Base-by-base conservation (phyloP, 306 rosid species). In the Sindora glabra region DNA sequence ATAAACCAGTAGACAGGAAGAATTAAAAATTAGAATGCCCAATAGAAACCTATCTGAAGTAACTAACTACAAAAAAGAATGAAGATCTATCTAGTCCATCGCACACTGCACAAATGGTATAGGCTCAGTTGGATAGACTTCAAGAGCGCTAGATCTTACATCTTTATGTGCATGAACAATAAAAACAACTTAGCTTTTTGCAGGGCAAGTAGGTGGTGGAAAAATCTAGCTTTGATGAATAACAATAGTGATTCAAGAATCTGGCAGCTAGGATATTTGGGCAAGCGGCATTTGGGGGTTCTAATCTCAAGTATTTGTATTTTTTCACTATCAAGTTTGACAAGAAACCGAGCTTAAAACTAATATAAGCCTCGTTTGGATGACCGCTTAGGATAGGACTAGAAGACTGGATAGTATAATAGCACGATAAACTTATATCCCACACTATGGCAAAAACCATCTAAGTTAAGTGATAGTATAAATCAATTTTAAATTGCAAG, bases 1-100 rank as follows among this genome's bases (percentile, higher is more conserved):
- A 74, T 41, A 47, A 63, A 74, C 27, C 44, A 44, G 13, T 13
- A 39, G 51, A 70, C 23, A n/a, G 40, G 7, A 39, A 69, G 19
- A 36, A 56, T 15, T 56, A 67, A 56, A 25, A 30, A 56, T 13
- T 42, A 56, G 3, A 56, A 27, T 38, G 50, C 7, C 39, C 23
- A 57, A 3, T 14, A 10, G 8, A 5, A 5, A 38, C 19, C 47
- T 4, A 56, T 8, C 41, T 4, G 17, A 4, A 30, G 59, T n/a
- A 38, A 23, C 18, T 13, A 53, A 15, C 4, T 33, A 41, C 11
- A 2, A 18, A 54, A 54, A 15, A 13, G 19, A 22, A 48, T 1
- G 46, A 37, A 22, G 49, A 13, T n/a, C 2, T 12, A 37, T 6
- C 36, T 10, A 56, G 21, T 19, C n/a, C 8, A 21, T n/a, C n/a